These are phyloP conservation scores for Blastobotrys chiropterorum DNA, from an alignment of 805 yeast genomes.

Conservation along the genomic window DNA sequence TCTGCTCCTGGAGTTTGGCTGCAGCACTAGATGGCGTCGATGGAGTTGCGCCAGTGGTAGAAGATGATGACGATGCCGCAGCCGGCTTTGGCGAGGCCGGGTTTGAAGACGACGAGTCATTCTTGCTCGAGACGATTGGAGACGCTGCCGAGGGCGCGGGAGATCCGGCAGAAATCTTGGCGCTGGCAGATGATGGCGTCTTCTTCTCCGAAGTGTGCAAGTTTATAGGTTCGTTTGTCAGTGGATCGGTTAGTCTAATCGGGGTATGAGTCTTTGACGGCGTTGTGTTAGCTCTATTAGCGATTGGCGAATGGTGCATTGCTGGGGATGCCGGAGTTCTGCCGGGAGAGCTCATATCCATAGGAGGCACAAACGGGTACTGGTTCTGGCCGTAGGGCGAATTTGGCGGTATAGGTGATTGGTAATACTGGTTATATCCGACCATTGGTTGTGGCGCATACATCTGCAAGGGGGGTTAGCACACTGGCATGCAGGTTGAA, in stretches of 20 bases:
- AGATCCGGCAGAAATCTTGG: constrained; percentile 2
- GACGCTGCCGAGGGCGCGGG: constrained; percentile 2
- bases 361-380: background rate
- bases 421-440: background rate
- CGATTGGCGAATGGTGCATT: constrained; percentile 3
- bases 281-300: background rate
- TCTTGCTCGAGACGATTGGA: constrained; percentile 5
- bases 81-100: background rate
- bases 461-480: background rate
- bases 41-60: background rate
- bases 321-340: constrained; percentile 4
- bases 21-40: constrained; percentile 7
- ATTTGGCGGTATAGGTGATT: background rate
- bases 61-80: background rate
- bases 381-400: constrained; percentile 4
- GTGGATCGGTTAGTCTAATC: constrained; percentile 24
- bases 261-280: constrained; percentile 15
- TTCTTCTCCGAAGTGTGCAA: constrained; percentile 5
- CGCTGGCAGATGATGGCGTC: constrained; percentile 5
- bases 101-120: constrained; percentile 4
- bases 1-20: constrained; percentile 15
- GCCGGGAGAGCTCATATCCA: constrained; percentile 1
- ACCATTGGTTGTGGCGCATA: background rate
- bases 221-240: constrained; percentile 23
- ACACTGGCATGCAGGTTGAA: background rate